These are phyloP conservation scores for Triticum aestivum DNA, from an alignment of 176 grass and related monocot genomes.

Conservation along the genomic window IWGSC_CS_RefSeq_v2.1 NC_057804.1:433461359-433461858, in stretches of 20 bases:
- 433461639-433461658: slow-evolving; percentile 64
- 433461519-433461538: slow-evolving; percentile 99
- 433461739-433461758: slow-evolving; percentile 70
- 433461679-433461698: slow-evolving; percentile 91
- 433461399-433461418: slow-evolving; percentile 71
- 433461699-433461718: slow-evolving; percentile 76
- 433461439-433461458: slow-evolving; percentile 69
- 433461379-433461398: slow-evolving; percentile 81
- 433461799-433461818: slow-evolving; percentile 93
- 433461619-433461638: slow-evolving; percentile 49
- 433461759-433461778: slow-evolving; percentile 99
- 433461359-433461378: slow-evolving; percentile 87
- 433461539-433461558: slow-evolving; percentile 72
- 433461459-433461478: slow-evolving; percentile 80
- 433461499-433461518: slow-evolving; percentile 86
- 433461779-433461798: slow-evolving; percentile 96
- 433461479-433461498: slow-evolving; percentile 70
- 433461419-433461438: slow-evolving; percentile 97
- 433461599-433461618: slow-evolving; percentile 73
- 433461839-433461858: slow-evolving; percentile 59
- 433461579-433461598: slow-evolving; percentile 97
- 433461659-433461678: slow-evolving; percentile 84
- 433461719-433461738: slow-evolving; percentile 64
- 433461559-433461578: slow-evolving; percentile 78
- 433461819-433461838: slow-evolving; percentile 99